Evolutionary conservation across 2,329 filamentous ascomycete species (phyloP), one percentile per base, ranked within the genome.

Genomic region (Neonectria faginata): DNA sequence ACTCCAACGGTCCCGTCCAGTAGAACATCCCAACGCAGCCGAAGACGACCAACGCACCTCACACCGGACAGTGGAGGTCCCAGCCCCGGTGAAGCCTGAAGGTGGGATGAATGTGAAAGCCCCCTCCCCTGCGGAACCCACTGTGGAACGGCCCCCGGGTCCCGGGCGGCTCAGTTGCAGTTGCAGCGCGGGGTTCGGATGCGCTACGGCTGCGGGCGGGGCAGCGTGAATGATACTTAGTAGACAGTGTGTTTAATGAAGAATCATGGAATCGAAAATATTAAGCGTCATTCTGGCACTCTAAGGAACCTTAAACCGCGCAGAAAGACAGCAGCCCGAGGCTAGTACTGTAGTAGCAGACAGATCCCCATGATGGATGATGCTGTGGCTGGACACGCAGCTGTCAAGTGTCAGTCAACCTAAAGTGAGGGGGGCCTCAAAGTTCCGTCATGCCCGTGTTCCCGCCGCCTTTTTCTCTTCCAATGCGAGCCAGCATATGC

Each of bases 121-220:
- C 29, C 29, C 31, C 10, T 31, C 33, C 14, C 16, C 41, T 64
- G 60, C 64, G 62, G 60, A 57, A 48, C 60, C 29, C 20, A 42
- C 42, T 58, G 58, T 57, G 59, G 59, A 63, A 61, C 60, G 22
- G 53, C 58, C 25, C 47, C 42, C 60, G 47, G 45, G 67, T 18
- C 60, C 54, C 52, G 60, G 62, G 59, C 61, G 56, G 64, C 66
- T 60, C 56, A 60, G 48, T 39, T 50, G 47, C 47, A 50, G 47
- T 31, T 60, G 56, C 65, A 71, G 62, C 71, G 71, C 72, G 71
- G 71, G 71, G 70, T 74, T 68, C 62, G 54, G 61, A 56, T 60
- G 64, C 70, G 60, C 70, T 68, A 71, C 58, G 56, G 60, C 48
- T 61, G 61, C 62, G 62, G 53, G 48, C 65, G 27, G 52, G 56